These are phyloP conservation scores for Aegilops bicornis DNA, from an alignment of 176 grass and related monocot species.

Conservation along the genomic window DNA sequence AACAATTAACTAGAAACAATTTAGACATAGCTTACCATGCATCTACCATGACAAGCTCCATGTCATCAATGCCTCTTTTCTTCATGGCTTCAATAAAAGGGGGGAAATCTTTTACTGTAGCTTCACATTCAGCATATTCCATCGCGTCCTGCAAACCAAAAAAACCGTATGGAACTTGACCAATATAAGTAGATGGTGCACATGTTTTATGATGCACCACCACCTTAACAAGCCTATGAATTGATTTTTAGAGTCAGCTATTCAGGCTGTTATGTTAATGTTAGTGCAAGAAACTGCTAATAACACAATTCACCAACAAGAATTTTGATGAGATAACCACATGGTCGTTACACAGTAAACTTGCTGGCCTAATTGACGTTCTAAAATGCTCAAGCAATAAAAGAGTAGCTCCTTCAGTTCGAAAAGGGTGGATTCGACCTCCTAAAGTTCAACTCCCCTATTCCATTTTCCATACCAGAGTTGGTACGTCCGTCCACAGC, in stretches of 20 bases:
- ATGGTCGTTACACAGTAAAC: slow-evolving; percentile 1
- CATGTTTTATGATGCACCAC: background rate
- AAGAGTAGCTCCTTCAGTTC: background rate
- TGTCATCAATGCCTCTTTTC: slow-evolving; percentile 98
- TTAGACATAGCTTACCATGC: slow-evolving; percentile 65
- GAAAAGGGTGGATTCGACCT: no score
- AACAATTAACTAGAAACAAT: background rate
- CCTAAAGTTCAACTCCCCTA: no score
- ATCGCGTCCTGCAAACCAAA: slow-evolving; percentile 61
- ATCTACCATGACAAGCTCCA: slow-evolving; percentile 99
- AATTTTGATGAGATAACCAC: background rate
- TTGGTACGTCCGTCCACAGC: no score
- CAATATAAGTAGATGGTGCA: background rate
- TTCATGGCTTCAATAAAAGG: slow-evolving; percentile 98
- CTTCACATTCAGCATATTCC: slow-evolving; percentile 99
- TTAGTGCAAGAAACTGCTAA: background rate
- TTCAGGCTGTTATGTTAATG: background rate
- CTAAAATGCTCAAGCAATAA: background rate
- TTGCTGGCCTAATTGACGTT: background rate
- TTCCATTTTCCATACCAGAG: no score
- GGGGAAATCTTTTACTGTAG: slow-evolving; percentile 85
- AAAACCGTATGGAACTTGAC: background rate
- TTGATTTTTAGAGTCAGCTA: background rate
- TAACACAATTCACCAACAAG: background rate
- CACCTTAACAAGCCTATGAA: background rate